Percentiles rank a stretch among this genome's conserved stretches.
Evolutionary conservation across 768 basidiomycete genomes (phyloP).

Genomic region (Megacollybia marginata): DNA sequence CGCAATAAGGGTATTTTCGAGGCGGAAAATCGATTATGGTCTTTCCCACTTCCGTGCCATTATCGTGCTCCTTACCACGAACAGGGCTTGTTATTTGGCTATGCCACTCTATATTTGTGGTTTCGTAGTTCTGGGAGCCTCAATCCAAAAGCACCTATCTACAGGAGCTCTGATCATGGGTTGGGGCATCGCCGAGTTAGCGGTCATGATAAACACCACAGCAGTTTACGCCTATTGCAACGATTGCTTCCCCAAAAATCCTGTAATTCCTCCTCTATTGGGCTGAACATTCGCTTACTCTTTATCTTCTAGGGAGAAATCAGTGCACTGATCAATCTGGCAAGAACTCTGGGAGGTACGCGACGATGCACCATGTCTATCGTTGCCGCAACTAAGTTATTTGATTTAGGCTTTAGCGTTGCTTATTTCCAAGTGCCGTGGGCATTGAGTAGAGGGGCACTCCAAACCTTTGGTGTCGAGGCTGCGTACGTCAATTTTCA

Average conservation of each 20-base stretch:
- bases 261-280: constrained; percentile 15
- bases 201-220: constrained; percentile 55
- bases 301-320: constrained; percentile 43
- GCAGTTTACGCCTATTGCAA: constrained; percentile 48
- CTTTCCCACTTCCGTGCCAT: constrained; percentile 5
- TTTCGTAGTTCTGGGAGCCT: constrained; percentile 49
- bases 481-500: constrained; percentile 38
- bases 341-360: constrained; percentile 44
- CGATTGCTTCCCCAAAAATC: constrained; percentile 40
- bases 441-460: constrained; percentile 51
- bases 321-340: constrained; percentile 51
- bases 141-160: constrained; percentile 44
- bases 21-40: constrained; percentile 58
- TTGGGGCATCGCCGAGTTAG: constrained; percentile 56
- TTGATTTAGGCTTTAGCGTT: constrained; percentile 42
- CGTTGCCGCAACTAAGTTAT: not conserved
- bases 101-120: constrained; percentile 55
- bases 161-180: constrained; percentile 55
- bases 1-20: constrained; percentile 53
- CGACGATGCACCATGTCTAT: not conserved
- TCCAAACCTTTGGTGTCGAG: constrained; percentile 57
- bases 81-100: constrained; percentile 55
- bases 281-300: not conserved
- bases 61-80: not conserved
- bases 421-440: constrained; percentile 64